Percentiles rank a stretch among this genome's conserved stretches.
Evolutionary conservation across 768 basidiomycete species (phyloP).

Genomic region (Psilocybe sp.): DNA sequence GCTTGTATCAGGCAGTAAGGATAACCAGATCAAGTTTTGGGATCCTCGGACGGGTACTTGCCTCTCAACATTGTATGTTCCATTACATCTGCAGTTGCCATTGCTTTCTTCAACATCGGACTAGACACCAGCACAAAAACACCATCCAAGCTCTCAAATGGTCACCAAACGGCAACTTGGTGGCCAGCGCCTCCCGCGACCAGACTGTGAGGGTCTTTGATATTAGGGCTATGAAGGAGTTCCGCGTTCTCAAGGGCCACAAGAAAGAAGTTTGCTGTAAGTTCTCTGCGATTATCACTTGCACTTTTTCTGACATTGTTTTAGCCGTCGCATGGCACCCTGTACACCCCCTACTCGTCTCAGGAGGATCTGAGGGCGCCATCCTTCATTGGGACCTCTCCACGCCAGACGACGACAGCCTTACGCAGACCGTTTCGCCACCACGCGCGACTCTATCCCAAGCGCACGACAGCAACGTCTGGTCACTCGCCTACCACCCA

Average conservation of each 20-base stretch:
- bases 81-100: not conserved
- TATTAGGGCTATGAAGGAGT: slow-evolving; percentile 97
- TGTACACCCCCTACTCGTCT: slow-evolving; percentile 85
- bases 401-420: slow-evolving; percentile 50
- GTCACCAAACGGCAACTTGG: slow-evolving; percentile 92
- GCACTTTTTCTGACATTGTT: not conserved
- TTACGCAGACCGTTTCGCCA: slow-evolving; percentile 38
- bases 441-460: slow-evolving; percentile 88
- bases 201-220: slow-evolving; percentile 96
- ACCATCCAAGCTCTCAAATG: slow-evolving; percentile 91
- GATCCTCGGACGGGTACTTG: slow-evolving; percentile 92
- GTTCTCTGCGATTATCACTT: slow-evolving; percentile 25
- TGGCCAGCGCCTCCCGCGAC: slow-evolving; percentile 94
- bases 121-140: slow-evolving; percentile 94
- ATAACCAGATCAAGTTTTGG: slow-evolving; percentile 99
- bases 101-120: not conserved
- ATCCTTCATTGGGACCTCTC: slow-evolving; percentile 93
- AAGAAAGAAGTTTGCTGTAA: slow-evolving; percentile 97
- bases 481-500: slow-evolving; percentile 93
- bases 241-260: slow-evolving; percentile 89
- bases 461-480: slow-evolving; percentile 97
- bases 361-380: slow-evolving; percentile 92
- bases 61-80: slow-evolving; percentile 81
- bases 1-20: slow-evolving; percentile 93
- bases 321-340: slow-evolving; percentile 96